Evolutionary conservation across 2,329 filamentous ascomycete genomes (phyloP).

Genomic region (Aspergillus sp.): DNA sequence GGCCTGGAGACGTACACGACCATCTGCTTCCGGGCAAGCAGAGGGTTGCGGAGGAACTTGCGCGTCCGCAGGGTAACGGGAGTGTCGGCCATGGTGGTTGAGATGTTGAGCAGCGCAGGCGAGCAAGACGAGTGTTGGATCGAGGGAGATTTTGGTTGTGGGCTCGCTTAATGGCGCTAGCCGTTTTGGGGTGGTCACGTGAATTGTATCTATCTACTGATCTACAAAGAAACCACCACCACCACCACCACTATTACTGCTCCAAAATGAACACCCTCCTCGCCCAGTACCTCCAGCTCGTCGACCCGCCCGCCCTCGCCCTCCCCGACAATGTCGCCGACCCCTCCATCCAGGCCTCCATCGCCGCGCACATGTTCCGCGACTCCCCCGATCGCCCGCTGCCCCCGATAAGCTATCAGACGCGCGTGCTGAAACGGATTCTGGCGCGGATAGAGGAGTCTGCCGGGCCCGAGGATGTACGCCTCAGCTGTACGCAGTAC

Average conservation of each 20-base stretch:
- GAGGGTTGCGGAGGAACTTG: conserved; percentile 99
- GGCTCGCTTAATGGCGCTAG: conserved; percentile 36
- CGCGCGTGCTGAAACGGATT: conserved; percentile 64
- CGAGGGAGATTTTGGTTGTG: conserved; percentile 18
- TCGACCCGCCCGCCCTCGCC: conserved; percentile 50
- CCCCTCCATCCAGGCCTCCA: conserved; percentile 53
- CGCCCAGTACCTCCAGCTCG: conserved; percentile 73
- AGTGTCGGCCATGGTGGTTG: conserved; percentile 74
- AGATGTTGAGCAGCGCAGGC: conserved; percentile 24
- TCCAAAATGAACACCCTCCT: conserved; percentile 30
- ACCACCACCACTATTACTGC: conserved; percentile 6
- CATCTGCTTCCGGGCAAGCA: conserved; percentile 98
- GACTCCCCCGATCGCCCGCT: conserved; percentile 45
- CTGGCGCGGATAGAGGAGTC: conserved; percentile 60
- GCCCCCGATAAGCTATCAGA: conserved; percentile 60
- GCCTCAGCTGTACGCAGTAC: conserved; percentile 3
- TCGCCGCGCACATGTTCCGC: conserved; percentile 61
- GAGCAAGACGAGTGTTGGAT: conserved; percentile 12
- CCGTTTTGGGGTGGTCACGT: conserved; percentile 9
- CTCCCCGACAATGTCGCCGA: conserved; percentile 48
- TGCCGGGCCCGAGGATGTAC: conserved; percentile 79
- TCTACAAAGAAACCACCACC: neutral
- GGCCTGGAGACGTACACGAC: conserved; percentile 99
- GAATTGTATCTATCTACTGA: conserved; percentile 1
- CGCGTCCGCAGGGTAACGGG: conserved; percentile 85